These are phyloP conservation scores for Giardia duodenalis DNA, from an alignment of 208 protist genomes.

Conservation along the genomic window DNA sequence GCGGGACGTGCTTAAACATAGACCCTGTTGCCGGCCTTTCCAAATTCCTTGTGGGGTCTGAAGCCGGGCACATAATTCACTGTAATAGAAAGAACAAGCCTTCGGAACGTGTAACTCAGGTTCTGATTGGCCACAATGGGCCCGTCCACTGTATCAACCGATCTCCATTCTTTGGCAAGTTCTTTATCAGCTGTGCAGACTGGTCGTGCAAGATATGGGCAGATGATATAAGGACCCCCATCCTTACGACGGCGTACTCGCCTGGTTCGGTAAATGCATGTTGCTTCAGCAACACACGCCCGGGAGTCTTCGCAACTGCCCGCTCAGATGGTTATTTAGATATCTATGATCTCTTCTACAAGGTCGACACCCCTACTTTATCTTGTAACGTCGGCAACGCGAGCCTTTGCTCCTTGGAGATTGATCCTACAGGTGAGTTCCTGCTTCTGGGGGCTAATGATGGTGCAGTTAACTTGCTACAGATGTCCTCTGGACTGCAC, in stretches of 20 bases:
- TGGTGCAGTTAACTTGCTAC: background rate
- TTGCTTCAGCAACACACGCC: background rate
- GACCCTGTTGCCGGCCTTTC: background rate
- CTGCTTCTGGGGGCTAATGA: background rate
- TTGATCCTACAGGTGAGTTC: background rate
- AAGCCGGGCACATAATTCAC: constrained; percentile 4
- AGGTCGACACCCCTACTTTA: background rate
- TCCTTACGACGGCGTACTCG: background rate
- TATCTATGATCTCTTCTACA: constrained; percentile 20
- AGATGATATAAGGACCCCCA: background rate
- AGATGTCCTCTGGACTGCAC: background rate
- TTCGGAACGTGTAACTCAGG: background rate
- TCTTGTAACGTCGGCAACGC: background rate
- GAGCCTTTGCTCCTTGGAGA: background rate
- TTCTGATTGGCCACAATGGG: background rate
- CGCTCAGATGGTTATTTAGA: background rate
- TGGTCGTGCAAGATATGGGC: background rate
- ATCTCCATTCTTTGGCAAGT: background rate
- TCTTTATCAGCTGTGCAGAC: background rate
- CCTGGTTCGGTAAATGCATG: too few species aligned
- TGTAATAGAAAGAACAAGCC: constrained; percentile 1
- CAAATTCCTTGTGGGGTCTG: background rate
- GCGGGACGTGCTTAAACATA: background rate
- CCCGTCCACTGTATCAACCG: background rate
- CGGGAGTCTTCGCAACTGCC: background rate